Percentiles rank a stretch among this genome's conserved stretches.
phyloP scores from a whole-genome alignment of 129 eudicot genomes.

The Flaveria ramosissima region DNA sequence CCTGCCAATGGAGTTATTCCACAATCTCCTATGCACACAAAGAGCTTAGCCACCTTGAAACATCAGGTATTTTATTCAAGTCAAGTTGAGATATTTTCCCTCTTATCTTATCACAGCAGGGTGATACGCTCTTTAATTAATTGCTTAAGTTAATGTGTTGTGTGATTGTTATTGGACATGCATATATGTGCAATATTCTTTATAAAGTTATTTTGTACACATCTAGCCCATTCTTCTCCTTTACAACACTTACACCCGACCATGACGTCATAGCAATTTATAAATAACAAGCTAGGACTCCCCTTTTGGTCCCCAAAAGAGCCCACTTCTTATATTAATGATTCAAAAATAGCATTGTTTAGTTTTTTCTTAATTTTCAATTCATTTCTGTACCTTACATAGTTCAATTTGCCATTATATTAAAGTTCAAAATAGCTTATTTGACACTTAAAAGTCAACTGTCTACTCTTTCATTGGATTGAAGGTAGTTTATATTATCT shows the following conservation, averaged over 20 bases:
- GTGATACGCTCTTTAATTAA: conserved; percentile 23
- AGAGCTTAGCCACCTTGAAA: conserved; percentile 93
- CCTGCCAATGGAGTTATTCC: conserved; percentile 99
- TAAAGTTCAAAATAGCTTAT: conserved; percentile 14
- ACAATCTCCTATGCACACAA: conserved; percentile 99
- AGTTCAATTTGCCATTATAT: not conserved
- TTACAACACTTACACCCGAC: conserved; percentile 6
- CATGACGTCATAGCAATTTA: not conserved
- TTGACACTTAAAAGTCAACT: conserved; percentile 24
- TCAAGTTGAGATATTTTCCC: not conserved
- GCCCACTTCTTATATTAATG: conserved; percentile 21
- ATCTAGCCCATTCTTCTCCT: conserved; percentile 19
- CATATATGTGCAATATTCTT: conserved; percentile 1
- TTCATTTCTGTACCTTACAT: not conserved
- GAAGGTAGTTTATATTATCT: conserved; percentile 20
- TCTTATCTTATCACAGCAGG: not conserved
- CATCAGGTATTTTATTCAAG: conserved; percentile 64
- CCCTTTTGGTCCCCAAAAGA: conserved; percentile 16
- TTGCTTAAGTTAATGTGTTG: conserved; percentile 27
- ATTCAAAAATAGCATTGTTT: not conserved
- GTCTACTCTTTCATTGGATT: conserved; percentile 4
- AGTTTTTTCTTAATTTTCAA: not conserved
- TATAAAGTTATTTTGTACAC: not conserved
- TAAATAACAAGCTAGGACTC: conserved; percentile 19
- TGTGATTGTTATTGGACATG: conserved; percentile 32